Percentiles rank a stretch among this genome's conserved stretches.
Conservation (phyloP, 2,329 filamentous ascomycete genomes). For the Sporothrix globosa region DNA sequence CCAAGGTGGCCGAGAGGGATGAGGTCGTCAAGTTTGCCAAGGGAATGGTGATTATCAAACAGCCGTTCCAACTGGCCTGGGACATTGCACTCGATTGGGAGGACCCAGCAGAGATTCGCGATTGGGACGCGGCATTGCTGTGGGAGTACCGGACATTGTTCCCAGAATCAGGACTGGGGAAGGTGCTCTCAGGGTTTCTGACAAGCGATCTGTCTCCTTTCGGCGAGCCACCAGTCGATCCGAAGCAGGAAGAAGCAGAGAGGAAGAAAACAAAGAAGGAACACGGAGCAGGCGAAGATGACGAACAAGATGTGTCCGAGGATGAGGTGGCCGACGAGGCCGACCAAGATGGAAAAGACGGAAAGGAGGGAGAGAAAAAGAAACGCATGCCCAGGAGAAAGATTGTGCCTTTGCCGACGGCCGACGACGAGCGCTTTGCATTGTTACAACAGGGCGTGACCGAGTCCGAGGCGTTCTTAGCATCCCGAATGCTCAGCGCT, state of each 20-base stretch:
- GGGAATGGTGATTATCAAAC: constrained; percentile 95
- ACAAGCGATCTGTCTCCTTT: constrained; percentile 85
- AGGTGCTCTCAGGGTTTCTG: constrained; percentile 80
- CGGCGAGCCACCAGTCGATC: constrained; percentile 45
- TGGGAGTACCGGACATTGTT: constrained; percentile 82
- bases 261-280: constrained; percentile 33
- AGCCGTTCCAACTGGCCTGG: constrained; percentile 89
- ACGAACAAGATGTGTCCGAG: background rate
- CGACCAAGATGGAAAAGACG: background rate
- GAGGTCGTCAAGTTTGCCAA: constrained; percentile 76
- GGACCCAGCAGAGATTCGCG: constrained; percentile 72
- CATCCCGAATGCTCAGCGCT: constrained; percentile 79
- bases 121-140: constrained; percentile 78
- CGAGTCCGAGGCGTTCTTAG: constrained; percentile 71
- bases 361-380: constrained; percentile 40
- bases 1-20: constrained; percentile 71
- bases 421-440: constrained; percentile 76
- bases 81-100: constrained; percentile 88
- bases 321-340: background rate
- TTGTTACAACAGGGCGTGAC: constrained; percentile 77
- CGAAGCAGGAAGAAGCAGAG: constrained; percentile 36
- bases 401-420: constrained; percentile 57
- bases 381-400: background rate
- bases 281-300: background rate
- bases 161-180: constrained; percentile 78